Evolutionary conservation across 1,139 yeast species (phyloP), one percentile per base, ranked within the genome.

Genomic region (Debaryomyces subglobosus): DNA sequence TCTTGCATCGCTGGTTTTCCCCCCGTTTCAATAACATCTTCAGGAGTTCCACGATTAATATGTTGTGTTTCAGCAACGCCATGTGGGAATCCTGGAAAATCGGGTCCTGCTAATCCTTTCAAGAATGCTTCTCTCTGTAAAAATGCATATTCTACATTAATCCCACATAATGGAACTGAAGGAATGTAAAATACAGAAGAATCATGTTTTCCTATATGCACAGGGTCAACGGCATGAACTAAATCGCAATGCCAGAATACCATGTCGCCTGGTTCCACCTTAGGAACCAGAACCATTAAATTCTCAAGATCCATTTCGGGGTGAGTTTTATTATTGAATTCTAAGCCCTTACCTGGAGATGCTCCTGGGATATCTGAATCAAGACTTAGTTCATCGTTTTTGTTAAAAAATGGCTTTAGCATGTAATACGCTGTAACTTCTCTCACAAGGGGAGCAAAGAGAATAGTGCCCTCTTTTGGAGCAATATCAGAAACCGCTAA

Each of bases 171-270:
- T 3, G 74, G 78, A 27, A 58, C 61, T 1, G 69, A 64, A 1
- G 77, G 71, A 44, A 67, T 49, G 29, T 47, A 49, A 30, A 47
- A 48, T 13, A 50, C 50, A 8, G 52, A 49, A 7, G 52, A 47
- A 39, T 49, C 51, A 16, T 16, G 9, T 10, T 40, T 24, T 2
- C 81, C 82, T 16, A 50, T 52, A 53, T 77, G 81, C 4, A 61
- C 63, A 20, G 62, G 59, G 51, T 78, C 82, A 8, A 78, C 82
- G n/a, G 74, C 74, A 58, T 78, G 82, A 23, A 72, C 65, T 36
- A 69, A 47, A 54, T 78, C 83, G 49, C 73, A 65, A 57, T 79
- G 83, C 83, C 83, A 79, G 46, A 71, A 73, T 0, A 78, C 80
- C 53, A 65, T 72, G 53, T 77, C 79, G 2, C 77, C 77, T 27